These are phyloP conservation scores for Venturia oleaginea DNA, from an alignment of 2,329 filamentous ascomycete genomes.

Conservation along the genomic window DNA sequence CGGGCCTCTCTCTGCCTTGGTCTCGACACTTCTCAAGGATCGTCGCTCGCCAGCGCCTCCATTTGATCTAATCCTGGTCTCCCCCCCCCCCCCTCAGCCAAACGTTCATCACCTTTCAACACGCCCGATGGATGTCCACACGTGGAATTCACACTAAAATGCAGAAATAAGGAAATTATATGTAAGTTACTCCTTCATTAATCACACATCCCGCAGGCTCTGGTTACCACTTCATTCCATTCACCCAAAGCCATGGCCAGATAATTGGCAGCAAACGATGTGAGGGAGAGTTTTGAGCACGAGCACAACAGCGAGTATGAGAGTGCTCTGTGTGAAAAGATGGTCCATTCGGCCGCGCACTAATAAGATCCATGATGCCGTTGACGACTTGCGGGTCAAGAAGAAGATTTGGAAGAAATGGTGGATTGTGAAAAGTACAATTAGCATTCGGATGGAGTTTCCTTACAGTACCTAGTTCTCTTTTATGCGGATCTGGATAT, in stretches of 20 bases:
- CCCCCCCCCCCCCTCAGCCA: no score
- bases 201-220: not conserved
- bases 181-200: constrained; percentile 3
- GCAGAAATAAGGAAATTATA: not conserved
- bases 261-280: not conserved
- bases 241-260: not conserved
- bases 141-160: not conserved
- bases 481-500: not conserved
- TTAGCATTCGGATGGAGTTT: not conserved
- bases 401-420: not conserved
- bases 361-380: not conserved
- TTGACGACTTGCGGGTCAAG: not conserved
- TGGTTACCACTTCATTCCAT: not conserved
- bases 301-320: not conserved
- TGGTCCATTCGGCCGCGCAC: not conserved
- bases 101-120: not conserved
- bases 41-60: not conserved
- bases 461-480: not conserved
- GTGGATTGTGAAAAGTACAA: not conserved
- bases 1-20: not conserved
- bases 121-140: not conserved
- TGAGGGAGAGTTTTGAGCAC: not conserved
- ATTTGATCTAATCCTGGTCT: not conserved
- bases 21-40: not conserved
- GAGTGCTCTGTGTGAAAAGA: not conserved